phyloP scores from a whole-genome alignment of 257 asterid species.

The Gentiana macrophylla region DNA sequence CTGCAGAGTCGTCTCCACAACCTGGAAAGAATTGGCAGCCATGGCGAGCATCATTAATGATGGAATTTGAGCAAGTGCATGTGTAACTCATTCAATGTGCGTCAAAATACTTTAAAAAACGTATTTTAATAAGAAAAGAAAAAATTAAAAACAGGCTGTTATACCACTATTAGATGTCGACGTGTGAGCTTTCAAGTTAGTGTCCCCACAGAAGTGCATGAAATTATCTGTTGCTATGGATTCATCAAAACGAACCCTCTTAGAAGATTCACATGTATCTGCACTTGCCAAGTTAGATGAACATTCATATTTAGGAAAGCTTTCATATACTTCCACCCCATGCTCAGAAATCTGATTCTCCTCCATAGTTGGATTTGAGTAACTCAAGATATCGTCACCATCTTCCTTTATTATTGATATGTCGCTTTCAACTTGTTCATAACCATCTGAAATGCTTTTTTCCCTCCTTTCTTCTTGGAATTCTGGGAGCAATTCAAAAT shows the following conservation, averaged over 20 bases:
- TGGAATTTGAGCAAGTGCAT: not conserved
- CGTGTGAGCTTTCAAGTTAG: slow-evolving; percentile 10
- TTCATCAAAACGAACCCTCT: slow-evolving; percentile 11
- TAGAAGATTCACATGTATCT: slow-evolving; percentile 9
- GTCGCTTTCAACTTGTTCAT: not conserved
- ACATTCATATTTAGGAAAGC: not conserved
- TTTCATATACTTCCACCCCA: slow-evolving; percentile 5
- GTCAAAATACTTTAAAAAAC: not conserved
- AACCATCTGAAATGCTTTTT: not conserved
- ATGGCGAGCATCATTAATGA: not conserved
- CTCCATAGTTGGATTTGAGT: slow-evolving; percentile 5
- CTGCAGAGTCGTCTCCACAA: slow-evolving; percentile 11
- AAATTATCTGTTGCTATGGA: slow-evolving; percentile 13
- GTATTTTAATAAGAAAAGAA: not conserved
- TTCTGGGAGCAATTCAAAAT: too few relatives aligned
- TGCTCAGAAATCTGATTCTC: slow-evolving; percentile 9
- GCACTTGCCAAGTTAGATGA: slow-evolving; percentile 16
- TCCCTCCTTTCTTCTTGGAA: not conserved
- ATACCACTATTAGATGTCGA: not conserved
- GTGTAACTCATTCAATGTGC: too few relatives aligned
- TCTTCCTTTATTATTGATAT: slow-evolving; percentile 6
- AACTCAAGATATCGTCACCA: slow-evolving; percentile 3
- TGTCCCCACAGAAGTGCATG: slow-evolving; percentile 10
- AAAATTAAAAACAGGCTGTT: not conserved
- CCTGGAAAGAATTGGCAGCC: slow-evolving; percentile 20